Conservation (phyloP, 768 basidiomycete species). For the Lentinula guzmanii region DNA sequence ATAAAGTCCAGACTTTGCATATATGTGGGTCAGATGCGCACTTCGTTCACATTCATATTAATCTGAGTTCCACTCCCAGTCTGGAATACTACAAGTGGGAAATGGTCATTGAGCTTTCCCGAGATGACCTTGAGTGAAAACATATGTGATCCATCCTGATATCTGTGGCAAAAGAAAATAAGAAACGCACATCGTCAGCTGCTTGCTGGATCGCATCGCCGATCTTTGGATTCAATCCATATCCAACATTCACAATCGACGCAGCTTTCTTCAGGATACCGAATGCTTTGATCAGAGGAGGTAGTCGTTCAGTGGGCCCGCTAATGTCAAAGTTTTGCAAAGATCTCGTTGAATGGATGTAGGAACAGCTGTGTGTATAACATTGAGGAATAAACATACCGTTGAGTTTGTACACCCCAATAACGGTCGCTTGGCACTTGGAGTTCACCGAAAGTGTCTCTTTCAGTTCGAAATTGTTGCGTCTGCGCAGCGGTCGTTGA, state of each 20-base stretch:
- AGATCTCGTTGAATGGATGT: slow-evolving; percentile 43
- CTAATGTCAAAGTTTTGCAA: slow-evolving; percentile 99
- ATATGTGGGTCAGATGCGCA: slow-evolving; percentile 15
- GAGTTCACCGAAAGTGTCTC: slow-evolving; percentile 94
- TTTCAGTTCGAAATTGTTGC: slow-evolving; percentile 69
- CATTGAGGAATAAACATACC: slow-evolving; percentile 35
- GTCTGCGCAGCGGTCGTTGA: slow-evolving; percentile 15
- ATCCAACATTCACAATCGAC: slow-evolving; percentile 79
- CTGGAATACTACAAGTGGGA: slow-evolving; percentile 98
- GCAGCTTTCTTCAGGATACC: slow-evolving; percentile 98
- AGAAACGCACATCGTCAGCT: slow-evolving; percentile 75
- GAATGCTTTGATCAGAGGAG: slow-evolving; percentile 94
- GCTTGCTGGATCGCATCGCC: slow-evolving; percentile 87
- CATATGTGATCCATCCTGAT: not conserved
- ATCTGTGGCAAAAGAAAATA: not conserved
- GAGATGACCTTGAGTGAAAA: slow-evolving; percentile 72
- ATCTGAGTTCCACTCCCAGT: slow-evolving; percentile 98
- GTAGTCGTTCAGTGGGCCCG: slow-evolving; percentile 90
- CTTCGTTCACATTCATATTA: slow-evolving; percentile 99
- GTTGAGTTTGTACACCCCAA: slow-evolving; percentile 99
- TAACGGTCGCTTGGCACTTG: slow-evolving; percentile 84
- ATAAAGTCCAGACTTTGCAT: not conserved
- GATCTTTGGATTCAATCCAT: slow-evolving; percentile 87
- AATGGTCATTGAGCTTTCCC: slow-evolving; percentile 90
- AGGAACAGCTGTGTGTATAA: not conserved